These are phyloP conservation scores for Colletotrichum tofieldiae DNA, from an alignment of 2,329 filamentous ascomycete species.

Conservation along the genomic window DNA sequence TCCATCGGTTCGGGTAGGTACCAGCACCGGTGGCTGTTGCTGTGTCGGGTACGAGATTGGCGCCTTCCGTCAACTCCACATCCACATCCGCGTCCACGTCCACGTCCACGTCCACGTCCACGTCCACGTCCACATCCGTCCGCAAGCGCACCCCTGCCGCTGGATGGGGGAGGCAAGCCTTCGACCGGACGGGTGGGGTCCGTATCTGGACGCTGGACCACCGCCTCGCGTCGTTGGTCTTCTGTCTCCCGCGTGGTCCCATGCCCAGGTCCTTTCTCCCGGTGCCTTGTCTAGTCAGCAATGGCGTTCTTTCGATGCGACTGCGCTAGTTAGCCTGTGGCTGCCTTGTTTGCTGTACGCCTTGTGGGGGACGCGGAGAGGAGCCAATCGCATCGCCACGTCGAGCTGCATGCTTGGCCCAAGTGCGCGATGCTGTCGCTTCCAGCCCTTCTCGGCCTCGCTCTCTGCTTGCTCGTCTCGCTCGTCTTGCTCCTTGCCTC, in stretches of 20 bases:
- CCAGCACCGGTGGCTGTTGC: neutral
- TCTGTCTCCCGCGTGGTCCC: neutral
- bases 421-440: slow-evolving; percentile 4
- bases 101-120: neutral
- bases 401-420: neutral
- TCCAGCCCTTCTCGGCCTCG: no score
- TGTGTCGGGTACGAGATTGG: neutral
- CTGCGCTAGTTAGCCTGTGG: slow-evolving; percentile 20
- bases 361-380: neutral
- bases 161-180: no score
- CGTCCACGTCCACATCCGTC: neutral
- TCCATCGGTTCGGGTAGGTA: no score
- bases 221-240: neutral
- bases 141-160: neutral
- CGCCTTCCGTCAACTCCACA: neutral
- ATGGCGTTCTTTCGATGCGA: neutral
- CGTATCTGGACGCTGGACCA: neutral
- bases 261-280: neutral
- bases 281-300: neutral
- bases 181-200: slow-evolving; percentile 1
- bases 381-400: neutral
- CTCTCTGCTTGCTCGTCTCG: neutral
- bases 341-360: slow-evolving; percentile 13
- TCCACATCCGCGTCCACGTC: no score
- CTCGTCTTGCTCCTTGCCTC: neutral